Evolutionary conservation across 2,329 filamentous ascomycete genomes (phyloP), one percentile per base, ranked within the genome.

Genomic region (Cadophora luteo-olivacea): DNA sequence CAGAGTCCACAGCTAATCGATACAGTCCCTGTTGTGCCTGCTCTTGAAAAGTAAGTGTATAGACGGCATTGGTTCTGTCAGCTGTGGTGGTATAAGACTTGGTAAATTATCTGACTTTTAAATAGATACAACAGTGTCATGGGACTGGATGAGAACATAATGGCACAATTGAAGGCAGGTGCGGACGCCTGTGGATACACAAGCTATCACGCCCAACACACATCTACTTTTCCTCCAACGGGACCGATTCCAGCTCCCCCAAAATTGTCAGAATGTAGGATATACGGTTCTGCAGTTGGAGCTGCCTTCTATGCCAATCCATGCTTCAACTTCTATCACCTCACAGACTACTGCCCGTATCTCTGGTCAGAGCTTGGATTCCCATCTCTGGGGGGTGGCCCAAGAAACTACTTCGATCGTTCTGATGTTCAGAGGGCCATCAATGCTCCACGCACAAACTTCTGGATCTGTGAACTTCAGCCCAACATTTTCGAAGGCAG

Each of bases 311-410:
- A 81, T 12, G 81, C 85, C 45, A 91, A 91, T 77, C 75, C 75
- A 0, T 91, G 89, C 80, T 91, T 89, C 78, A 86, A 90, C 74
- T 80, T 89, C 51, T 91, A 91, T 77, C 83, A 87, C 52, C 81
- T 91, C 22, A 85, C 84, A 24, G 85, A 85, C 16, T 89, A 33
- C 45, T 78, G 76, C 57, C 76, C 77, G 4, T 74, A 71, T 54
- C 69, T 74, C 19, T 77, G 72, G 72, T 71, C 75, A 65, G 66
- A 72, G 48, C 48, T 77, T 8, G 76, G 73, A 33, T 77, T 76
- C 66, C 75, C 75, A 58, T 90, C 89, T 76, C 73, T 84, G 0
- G 85, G 85, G 0, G 79, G 79, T 0, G 87, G 87, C 11, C 82
- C 86, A 1, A 79, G 79, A 11, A 82, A 90, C 67, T 89, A 91